These are phyloP conservation scores for Magnolia sinica DNA, from an alignment of 164 flowering plant species.

Conservation along the genomic window DNA sequence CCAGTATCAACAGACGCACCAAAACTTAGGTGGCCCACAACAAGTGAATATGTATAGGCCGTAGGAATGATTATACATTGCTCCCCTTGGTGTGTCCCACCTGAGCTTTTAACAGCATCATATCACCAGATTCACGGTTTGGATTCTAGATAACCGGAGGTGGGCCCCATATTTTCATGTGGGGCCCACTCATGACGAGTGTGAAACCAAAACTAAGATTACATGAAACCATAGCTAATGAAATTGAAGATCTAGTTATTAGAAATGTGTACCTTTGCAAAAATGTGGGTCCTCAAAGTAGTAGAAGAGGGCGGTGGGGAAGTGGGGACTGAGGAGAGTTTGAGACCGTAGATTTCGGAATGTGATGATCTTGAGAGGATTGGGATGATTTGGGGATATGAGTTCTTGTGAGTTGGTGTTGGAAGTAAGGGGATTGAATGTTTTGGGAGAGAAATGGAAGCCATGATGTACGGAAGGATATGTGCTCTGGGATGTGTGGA, in stretches of 20 bases:
- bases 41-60: no score
- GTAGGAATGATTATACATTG: no score
- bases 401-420: conserved; percentile 30
- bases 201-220: background rate
- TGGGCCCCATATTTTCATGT: background rate
- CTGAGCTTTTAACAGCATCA: no score
- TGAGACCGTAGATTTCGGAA: conserved; percentile 65
- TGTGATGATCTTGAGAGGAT: conserved; percentile 46
- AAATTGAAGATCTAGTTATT: no score
- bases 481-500: background rate
- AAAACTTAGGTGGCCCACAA: no score
- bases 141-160: background rate
- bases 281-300: conserved; percentile 31
- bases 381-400: conserved; percentile 27
- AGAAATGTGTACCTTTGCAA: conserved; percentile 54
- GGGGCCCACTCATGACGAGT: no score
- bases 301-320: conserved; percentile 27
- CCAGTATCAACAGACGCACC: no score
- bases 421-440: conserved; percentile 37
- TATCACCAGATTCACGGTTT: no score
- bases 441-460: conserved; percentile 48
- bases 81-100: no score
- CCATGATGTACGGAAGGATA: conserved; percentile 29
- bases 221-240: background rate
- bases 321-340: conserved; percentile 32